Evolutionary conservation across 2,329 filamentous ascomycete species (phyloP).

Genomic region (Parastagonospora nodorum): DNA sequence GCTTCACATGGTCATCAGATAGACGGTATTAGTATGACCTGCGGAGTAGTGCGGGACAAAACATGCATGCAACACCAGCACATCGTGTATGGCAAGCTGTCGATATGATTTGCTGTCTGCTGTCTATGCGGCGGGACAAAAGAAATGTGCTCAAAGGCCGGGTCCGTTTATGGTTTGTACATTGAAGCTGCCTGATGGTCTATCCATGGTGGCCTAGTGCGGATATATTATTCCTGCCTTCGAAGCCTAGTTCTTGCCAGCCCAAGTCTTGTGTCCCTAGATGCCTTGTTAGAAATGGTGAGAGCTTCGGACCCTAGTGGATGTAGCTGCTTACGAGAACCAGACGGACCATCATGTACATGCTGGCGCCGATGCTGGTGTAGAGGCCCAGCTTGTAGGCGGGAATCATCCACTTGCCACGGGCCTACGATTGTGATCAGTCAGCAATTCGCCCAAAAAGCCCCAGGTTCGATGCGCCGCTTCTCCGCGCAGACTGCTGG

Average conservation of each 20-base stretch:
- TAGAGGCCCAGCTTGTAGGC: constrained; percentile 71
- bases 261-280: constrained; percentile 79
- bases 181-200: constrained; percentile 26
- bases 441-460: constrained; percentile 13
- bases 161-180: constrained; percentile 41
- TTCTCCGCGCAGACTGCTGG: neutral
- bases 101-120: neutral
- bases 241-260: constrained; percentile 41
- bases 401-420: constrained; percentile 67
- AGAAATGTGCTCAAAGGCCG: neutral
- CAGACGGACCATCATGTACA: constrained; percentile 78
- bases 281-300: constrained; percentile 5
- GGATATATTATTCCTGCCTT: constrained; percentile 4
- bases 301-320: neutral
- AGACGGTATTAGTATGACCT: no score
- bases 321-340: constrained; percentile 53
- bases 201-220: constrained; percentile 12
- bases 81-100: neutral
- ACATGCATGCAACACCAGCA: neutral
- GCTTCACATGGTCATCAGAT: no score
- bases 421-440: constrained; percentile 58
- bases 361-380: constrained; percentile 65
- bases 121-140: neutral
- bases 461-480: neutral
- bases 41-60: neutral